Evolutionary conservation across 179 eudicot species (phyloP).

Genomic region (Beta macrorhiza): DNA sequence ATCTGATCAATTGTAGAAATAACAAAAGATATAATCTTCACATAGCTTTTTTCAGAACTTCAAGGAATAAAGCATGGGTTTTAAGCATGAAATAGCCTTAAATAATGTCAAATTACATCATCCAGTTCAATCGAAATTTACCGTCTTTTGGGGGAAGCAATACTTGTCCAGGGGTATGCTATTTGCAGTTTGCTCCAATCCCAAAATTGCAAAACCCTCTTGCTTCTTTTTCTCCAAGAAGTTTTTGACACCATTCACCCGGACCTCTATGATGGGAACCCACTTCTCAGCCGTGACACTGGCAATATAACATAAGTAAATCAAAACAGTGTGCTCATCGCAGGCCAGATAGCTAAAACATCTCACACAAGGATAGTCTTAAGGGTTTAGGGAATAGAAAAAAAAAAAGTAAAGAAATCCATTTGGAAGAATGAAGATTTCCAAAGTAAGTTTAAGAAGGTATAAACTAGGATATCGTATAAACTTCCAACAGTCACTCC

Average conservation of each 20-base stretch:
- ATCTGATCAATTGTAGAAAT: background rate
- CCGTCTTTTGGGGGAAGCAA: slow-evolving; percentile 68
- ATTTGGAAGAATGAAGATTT: background rate
- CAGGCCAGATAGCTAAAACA: background rate
- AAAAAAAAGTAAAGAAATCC: background rate
- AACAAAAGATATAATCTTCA: background rate
- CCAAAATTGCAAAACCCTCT: slow-evolving; percentile 79
- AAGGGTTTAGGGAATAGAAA: no score
- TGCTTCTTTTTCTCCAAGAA: slow-evolving; percentile 82
- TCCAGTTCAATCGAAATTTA: slow-evolving; percentile 33
- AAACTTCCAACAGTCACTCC: background rate
- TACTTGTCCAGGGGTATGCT: slow-evolving; percentile 79
- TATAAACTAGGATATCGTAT: background rate
- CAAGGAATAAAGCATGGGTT: background rate
- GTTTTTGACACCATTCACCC: slow-evolving; percentile 59
- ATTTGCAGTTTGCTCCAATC: slow-evolving; percentile 97
- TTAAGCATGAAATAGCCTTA: background rate
- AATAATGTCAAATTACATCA: background rate
- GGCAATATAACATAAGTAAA: slow-evolving; percentile 20
- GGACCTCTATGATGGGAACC: slow-evolving; percentile 88
- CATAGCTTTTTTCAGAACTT: background rate
- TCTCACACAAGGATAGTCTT: background rate
- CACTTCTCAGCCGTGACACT: slow-evolving; percentile 99
- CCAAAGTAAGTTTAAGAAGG: background rate
- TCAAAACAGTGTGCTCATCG: background rate